Conservation (phyloP, 257 asterid genomes). For the Haberlea rhodopensis region DNA sequence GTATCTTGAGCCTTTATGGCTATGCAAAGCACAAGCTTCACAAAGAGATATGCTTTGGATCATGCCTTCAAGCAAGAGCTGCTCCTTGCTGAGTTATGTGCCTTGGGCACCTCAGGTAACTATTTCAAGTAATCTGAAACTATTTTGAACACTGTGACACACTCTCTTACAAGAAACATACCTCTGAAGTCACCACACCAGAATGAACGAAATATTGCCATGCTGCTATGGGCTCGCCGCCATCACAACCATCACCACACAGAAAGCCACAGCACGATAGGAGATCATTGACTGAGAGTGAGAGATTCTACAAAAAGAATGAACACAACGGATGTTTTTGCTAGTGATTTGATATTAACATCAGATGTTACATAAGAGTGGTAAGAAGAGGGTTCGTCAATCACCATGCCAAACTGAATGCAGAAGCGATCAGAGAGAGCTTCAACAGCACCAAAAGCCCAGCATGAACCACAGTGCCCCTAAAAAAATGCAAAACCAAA, state of each 20-base stretch:
- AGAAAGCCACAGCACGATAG: slow-evolving; percentile 82
- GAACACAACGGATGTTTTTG: slow-evolving; percentile 1
- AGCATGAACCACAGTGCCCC: slow-evolving; percentile 99
- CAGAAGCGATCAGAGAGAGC: slow-evolving; percentile 92
- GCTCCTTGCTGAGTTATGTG: too few relatives aligned
- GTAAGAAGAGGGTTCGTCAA: slow-evolving; percentile 19
- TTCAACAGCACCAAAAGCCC: slow-evolving; percentile 97
- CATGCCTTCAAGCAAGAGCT: too few relatives aligned
- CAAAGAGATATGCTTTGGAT: too few relatives aligned
- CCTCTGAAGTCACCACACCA: slow-evolving; percentile 97
- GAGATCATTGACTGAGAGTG: slow-evolving; percentile 91
- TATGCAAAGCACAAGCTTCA: too few relatives aligned
- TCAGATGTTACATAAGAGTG: slow-evolving; percentile 10
- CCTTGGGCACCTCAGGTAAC: too few relatives aligned
- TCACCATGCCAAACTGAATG: slow-evolving; percentile 62
- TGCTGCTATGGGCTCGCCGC: slow-evolving; percentile 81
- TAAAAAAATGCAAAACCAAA: slow-evolving; percentile 25
- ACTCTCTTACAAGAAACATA: slow-evolving; percentile 25
- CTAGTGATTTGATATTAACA: slow-evolving; percentile 12
- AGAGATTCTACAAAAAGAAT: slow-evolving; percentile 51
- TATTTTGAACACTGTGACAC: slow-evolving; percentile 17
- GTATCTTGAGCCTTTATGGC: too few relatives aligned
- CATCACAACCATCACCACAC: slow-evolving; percentile 98
- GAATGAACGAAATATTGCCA: slow-evolving; percentile 72
- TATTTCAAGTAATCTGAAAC: slow-evolving; percentile 5